These are phyloP conservation scores for Tricholoma furcatifolium DNA, from an alignment of 768 basidiomycete genomes.

Conservation along the genomic window DNA sequence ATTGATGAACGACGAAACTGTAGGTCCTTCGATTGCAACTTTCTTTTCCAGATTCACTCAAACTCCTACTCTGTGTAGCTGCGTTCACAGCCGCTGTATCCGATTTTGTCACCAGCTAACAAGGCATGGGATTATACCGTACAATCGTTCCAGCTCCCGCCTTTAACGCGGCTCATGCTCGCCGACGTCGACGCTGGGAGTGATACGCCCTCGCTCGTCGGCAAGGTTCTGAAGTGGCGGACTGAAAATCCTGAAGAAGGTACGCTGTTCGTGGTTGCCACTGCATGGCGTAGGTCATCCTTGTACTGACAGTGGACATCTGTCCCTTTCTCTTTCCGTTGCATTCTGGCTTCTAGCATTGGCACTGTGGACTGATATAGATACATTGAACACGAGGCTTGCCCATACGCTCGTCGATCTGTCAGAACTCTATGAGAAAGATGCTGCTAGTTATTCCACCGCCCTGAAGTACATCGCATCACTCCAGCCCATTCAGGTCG, in stretches of 20 bases:
- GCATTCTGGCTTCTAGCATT: slow-evolving; percentile 44
- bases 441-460: slow-evolving; percentile 50
- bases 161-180: slow-evolving; percentile 77
- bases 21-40: slow-evolving; percentile 24
- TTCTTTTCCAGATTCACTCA: not conserved
- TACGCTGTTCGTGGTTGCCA: slow-evolving; percentile 20
- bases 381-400: slow-evolving; percentile 59
- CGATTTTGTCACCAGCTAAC: slow-evolving; percentile 64
- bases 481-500: slow-evolving; percentile 56
- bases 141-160: slow-evolving; percentile 78
- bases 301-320: slow-evolving; percentile 7
- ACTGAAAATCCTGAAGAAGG: slow-evolving; percentile 60
- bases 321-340: no score
- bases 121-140: slow-evolving; percentile 72
- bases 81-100: slow-evolving; percentile 34
- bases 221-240: slow-evolving; percentile 90
- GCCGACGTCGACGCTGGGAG: slow-evolving; percentile 97
- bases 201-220: slow-evolving; percentile 91
- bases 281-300: slow-evolving; percentile 3
- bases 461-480: slow-evolving; percentile 64
- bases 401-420: slow-evolving; percentile 52
- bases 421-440: slow-evolving; percentile 43
- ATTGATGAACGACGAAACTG: slow-evolving; percentile 58
- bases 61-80: slow-evolving; percentile 2
- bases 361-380: slow-evolving; percentile 62